Evolutionary conservation across 2,329 filamentous ascomycete species (phyloP).

Genomic region (Didymella lethalis): DNA sequence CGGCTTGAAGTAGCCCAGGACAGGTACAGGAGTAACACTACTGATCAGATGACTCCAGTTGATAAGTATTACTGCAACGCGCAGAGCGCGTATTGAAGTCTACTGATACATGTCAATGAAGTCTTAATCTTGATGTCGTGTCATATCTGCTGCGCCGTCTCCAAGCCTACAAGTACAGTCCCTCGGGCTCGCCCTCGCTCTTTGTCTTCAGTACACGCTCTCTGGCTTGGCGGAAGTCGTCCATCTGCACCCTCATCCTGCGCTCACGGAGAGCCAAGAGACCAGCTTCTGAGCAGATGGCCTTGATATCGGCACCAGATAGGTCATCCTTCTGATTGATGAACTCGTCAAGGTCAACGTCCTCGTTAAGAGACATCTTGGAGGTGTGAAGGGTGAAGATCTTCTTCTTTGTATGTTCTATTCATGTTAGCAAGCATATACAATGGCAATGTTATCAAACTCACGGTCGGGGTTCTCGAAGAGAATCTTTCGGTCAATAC

Average conservation of each 20-base stretch:
- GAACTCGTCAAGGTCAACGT: constrained; percentile 98
- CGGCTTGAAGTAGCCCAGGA: background rate
- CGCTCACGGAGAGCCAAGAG: constrained; percentile 92
- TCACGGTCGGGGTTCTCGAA: constrained; percentile 75
- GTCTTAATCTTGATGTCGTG: constrained; percentile 14
- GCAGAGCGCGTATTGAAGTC: constrained; percentile 9
- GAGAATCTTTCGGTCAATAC: constrained; percentile 97
- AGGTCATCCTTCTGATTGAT: constrained; percentile 98
- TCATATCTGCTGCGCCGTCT: background rate
- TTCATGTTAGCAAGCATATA: constrained; percentile 61
- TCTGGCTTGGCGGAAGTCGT: constrained; percentile 90
- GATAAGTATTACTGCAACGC: constrained; percentile 9
- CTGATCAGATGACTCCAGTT: background rate
- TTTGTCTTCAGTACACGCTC: constrained; percentile 98
- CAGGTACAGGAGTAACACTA: background rate
- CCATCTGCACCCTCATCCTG: constrained; percentile 98
- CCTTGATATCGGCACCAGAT: constrained; percentile 97
- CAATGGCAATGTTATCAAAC: constrained; percentile 34
- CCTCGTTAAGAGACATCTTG: constrained; percentile 96
- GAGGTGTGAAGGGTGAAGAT: constrained; percentile 98
- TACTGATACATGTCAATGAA: constrained; percentile 33
- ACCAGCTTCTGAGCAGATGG: constrained; percentile 97
- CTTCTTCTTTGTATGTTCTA: constrained; percentile 94
- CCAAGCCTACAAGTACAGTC: constrained; percentile 85
- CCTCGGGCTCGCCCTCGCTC: constrained; percentile 97